Percentiles rank a stretch among this genome's conserved stretches.
Evolutionary conservation across 805 yeast species (phyloP).

Genomic region (Wickerhamiella musiphila): DNA sequence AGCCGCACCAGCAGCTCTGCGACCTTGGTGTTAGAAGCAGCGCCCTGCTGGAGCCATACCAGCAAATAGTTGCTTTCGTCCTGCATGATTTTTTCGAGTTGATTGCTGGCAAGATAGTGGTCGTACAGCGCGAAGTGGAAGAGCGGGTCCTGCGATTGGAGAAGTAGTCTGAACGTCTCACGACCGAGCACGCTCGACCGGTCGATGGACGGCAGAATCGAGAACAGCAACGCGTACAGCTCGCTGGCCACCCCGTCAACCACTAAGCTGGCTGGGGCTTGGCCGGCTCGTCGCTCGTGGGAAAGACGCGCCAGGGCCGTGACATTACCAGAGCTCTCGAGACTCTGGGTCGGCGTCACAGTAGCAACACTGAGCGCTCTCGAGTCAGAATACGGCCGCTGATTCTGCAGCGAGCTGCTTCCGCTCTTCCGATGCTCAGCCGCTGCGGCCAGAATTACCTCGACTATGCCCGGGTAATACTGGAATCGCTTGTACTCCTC

Average conservation of each 20-base stretch:
- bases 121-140: conserved; percentile 87
- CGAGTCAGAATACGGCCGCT: conserved; percentile 32
- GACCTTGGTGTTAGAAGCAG: conserved; percentile 40
- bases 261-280: too few species aligned
- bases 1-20: conserved; percentile 80
- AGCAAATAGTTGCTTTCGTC: conserved; percentile 69
- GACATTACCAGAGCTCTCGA: conserved; percentile 32
- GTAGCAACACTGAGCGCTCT: too few species aligned
- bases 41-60: conserved; percentile 43
- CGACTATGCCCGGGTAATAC: conserved; percentile 71
- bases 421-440: conserved; percentile 46
- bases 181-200: conserved; percentile 32
- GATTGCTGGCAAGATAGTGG: conserved; percentile 72
- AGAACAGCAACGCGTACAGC: conserved; percentile 59
- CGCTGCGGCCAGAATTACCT: conserved; percentile 63
- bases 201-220: conserved; percentile 56
- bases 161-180: conserved; percentile 53
- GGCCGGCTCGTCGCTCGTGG: too few species aligned
- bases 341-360: too few species aligned
- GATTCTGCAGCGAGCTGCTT: conserved; percentile 37
- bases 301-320: conserved; percentile 23
- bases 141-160: conserved; percentile 57
- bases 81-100: conserved; percentile 58
- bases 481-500: conserved; percentile 61
- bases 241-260: too few species aligned